Evolutionary conservation across 2,329 filamentous ascomycete species (phyloP).

Genomic region (Aureobasidium sp.): DNA sequence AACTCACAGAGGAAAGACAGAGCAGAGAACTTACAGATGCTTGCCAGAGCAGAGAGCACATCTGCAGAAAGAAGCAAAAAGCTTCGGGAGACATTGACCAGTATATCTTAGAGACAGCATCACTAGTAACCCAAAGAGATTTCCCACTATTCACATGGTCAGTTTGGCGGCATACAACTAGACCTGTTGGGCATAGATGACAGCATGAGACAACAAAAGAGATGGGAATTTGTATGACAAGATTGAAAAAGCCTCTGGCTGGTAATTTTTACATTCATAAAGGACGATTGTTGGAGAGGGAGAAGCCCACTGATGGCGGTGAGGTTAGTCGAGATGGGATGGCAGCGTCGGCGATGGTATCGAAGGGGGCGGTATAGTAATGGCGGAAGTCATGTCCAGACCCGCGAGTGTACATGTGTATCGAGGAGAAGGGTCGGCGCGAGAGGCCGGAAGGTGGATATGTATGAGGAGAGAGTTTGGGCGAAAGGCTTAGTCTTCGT

Average conservation of each 20-base stretch:
- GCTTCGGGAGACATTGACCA: no score
- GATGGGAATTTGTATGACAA: no score
- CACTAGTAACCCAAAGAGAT: no score
- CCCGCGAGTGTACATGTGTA: constrained; percentile 5
- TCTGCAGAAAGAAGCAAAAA: no score
- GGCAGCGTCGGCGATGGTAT: no score
- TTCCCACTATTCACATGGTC: no score
- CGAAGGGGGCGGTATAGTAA: background rate
- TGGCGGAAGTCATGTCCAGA: background rate
- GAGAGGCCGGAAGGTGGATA: background rate
- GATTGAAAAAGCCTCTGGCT: background rate
- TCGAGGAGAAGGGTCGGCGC: background rate
- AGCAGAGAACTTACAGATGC: background rate
- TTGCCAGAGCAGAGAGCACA: background rate
- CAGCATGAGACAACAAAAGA: background rate
- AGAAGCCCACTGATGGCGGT: constrained; percentile 3
- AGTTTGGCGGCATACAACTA: no score
- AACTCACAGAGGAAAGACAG: background rate
- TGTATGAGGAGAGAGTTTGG: background rate
- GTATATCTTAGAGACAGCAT: no score
- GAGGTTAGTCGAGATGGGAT: no score
- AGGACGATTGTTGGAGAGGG: constrained; percentile 1
- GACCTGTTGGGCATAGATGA: no score
- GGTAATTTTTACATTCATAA: constrained; percentile 9
- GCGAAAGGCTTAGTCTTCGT: constrained; percentile 35